Base-by-base conservation (phyloP, 1,284 basidiomycete genomes). In the Psilocybe mexicana region DNA sequence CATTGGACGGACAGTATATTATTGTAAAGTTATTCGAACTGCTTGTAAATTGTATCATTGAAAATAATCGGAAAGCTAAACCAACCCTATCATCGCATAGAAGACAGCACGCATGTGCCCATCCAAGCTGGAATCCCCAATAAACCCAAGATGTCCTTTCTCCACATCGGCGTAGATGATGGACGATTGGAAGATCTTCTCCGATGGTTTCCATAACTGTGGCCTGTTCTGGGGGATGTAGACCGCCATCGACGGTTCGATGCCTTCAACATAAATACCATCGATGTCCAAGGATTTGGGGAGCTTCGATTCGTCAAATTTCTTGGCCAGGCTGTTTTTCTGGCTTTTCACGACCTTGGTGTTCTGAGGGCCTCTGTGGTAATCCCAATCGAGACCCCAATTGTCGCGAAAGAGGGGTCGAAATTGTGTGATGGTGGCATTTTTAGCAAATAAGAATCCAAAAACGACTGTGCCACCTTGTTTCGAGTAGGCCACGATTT, bases 401-500 rank as follows among this genome's bases (percentile, higher is more conserved):
- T 62, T 57, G 24, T 68, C 59, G 7, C 55, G 54, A 56, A 72
- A 70, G 38, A 69, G 66, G 6, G 52, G 48, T 14, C 64, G 52
- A 45, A 69, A 65, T 8, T 68, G 60, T 2, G 50, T 42, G 2
- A 51, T 35, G 8, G 56, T 49, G 24, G 65, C 57, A 40, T 61
- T 65, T 1, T 52, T 46, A 38, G 61, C 55, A 59, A 74, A 74
- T 2, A 59, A 35, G 14, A 66, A 69, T 1, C 65, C 67, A 42
- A 76, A 67, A 28, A 76, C 63, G 30, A 73, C 61, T 2, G 66
- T 69, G 2, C 74, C 74, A 10, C 74, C 72, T 6, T 55, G 58
- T 55, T 70, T 67, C 10, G 67, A 67, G 48, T 69, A 74, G 47
- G 66, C 67, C 14, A 71, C 66, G n/a, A 74, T 52, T 45, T 63